phyloP scores from a whole-genome alignment of 306 rosid genomes.

The Pueraria montana region DNA sequence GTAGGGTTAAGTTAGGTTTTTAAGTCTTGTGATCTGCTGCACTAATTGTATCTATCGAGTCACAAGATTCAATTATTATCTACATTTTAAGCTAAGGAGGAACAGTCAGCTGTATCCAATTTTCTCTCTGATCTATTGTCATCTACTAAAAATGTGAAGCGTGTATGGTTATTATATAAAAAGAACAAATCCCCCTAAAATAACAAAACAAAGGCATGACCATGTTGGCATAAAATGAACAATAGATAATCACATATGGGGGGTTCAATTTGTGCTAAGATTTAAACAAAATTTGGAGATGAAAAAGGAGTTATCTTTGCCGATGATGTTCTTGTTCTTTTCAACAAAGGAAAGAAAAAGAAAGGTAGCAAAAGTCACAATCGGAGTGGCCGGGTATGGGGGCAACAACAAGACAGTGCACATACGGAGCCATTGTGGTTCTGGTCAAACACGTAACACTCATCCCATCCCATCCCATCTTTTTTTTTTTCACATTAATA shows the following conservation, averaged over 20 bases:
- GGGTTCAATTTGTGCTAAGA: background rate
- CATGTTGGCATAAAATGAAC: background rate
- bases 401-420: constrained; percentile 9
- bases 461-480: background rate
- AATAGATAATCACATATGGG: background rate
- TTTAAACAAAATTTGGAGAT: background rate
- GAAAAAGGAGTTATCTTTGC: background rate
- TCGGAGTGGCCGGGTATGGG: background rate
- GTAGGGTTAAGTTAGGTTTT: no score
- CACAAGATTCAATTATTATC: background rate
- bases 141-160: no score
- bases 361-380: constrained; percentile 19
- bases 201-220: background rate
- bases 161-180: no score
- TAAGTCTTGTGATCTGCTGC: no score
- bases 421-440: background rate
- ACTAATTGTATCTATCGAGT: no score
- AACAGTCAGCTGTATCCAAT: background rate
- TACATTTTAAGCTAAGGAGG: background rate
- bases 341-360: background rate
- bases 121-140: no score
- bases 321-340: background rate
- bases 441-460: background rate
- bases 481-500: no score
- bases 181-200: background rate